These are phyloP conservation scores for Monilinia fructigena DNA, from an alignment of 2,329 filamentous ascomycete species.

Conservation along the genomic window DNA sequence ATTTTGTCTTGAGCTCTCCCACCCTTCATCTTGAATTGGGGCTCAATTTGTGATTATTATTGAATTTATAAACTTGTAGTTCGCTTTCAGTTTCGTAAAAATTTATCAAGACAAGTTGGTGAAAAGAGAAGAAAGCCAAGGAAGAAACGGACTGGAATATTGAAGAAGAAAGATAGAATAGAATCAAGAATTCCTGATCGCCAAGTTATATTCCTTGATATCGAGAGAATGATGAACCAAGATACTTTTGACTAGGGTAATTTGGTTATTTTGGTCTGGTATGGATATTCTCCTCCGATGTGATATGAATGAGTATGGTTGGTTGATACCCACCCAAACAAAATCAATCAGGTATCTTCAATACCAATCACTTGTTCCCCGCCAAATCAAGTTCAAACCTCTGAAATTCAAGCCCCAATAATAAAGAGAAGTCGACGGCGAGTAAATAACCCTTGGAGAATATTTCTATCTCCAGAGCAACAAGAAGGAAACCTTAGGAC, in stretches of 20 bases:
- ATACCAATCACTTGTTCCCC: slow-evolving; percentile 8
- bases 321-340: neutral
- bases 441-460: neutral
- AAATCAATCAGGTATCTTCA: neutral
- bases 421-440: neutral
- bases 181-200: slow-evolving; percentile 3
- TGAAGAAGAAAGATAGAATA: neutral
- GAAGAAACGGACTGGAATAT: neutral
- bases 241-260: neutral
- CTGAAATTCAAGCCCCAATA: neutral
- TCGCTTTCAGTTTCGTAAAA: neutral
- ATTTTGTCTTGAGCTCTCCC: slow-evolving; percentile 15
- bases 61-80: neutral
- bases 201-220: slow-evolving; percentile 18
- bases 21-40: neutral
- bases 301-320: slow-evolving; percentile 11
- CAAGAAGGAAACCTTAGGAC: neutral
- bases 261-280: neutral
- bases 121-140: neutral
- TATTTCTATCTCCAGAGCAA: neutral
- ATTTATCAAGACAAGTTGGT: slow-evolving; percentile 1
- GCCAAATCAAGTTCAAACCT: slow-evolving; percentile 14
- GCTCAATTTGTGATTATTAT: neutral
- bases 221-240: slow-evolving; percentile 10
- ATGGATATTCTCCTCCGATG: neutral